Base-by-base conservation (phyloP, 1,284 basidiomycete species). In the Ustilago vetiveriae region DNA sequence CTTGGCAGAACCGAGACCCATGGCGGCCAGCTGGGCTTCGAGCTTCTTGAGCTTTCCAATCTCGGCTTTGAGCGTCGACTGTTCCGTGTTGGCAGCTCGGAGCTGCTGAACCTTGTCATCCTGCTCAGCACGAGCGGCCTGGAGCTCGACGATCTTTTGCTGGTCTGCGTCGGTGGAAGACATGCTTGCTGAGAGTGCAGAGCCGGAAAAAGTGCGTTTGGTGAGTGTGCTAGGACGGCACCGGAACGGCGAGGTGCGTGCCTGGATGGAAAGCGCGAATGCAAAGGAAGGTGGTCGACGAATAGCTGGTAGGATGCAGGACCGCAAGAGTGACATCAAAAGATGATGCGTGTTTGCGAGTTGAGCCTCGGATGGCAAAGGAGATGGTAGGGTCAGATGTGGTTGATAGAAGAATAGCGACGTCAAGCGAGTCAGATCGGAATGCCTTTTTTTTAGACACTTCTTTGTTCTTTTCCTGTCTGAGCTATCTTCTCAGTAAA, bases 51-150 rank as follows among this genome's bases (percentile, higher is more conserved):
- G 55, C 39, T 55, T 62, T 8, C 59, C 66, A 16, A 78, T 63
- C 52, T 76, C 74, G 14, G 66, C 59, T 37, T 63, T 58, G 42
- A 78, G 57, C 21, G 56, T 55, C 11, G 60, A 44, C n/a, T 59
- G 53, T 17, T 67, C 65, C 17, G 74, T 67, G 41, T 72, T 57
- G 39, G 50, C 46, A 3, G 53, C 40, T 23, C 76, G 74, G 21
- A 81, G 70, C 42, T 69, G 45, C 23, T 74, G 68, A 13, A 81
- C 64, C 46, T 76, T 78, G 17, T 51, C 56, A 23, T 69, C 76
- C 66, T 79, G 79, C 27, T 69, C 47, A 13, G 67, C 64, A n/a
- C 72, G 46, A 32, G 48, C 62, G 6, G 56, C 58, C 33, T 74
- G 59, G n/a, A 77, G 67, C 26, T 53, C 40, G 29, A 54, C 55